phyloP scores from a whole-genome alignment of 257 asterid species.

The Fraxinus quadrangulata region DNA sequence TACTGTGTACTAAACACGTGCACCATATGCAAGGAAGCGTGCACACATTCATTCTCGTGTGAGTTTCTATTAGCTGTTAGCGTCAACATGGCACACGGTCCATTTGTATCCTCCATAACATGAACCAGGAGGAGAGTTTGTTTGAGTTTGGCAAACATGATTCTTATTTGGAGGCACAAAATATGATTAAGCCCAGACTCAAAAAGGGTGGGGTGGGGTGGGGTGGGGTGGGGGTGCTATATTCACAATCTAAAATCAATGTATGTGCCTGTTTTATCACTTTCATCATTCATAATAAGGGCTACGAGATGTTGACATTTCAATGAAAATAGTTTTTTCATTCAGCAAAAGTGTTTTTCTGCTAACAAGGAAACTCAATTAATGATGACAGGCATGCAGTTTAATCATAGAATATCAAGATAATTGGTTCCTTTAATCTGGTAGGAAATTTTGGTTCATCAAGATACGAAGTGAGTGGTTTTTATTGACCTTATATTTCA shows the following conservation, averaged over 20 bases:
- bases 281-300: conserved; percentile 38
- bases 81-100: background rate
- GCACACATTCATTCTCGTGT: background rate
- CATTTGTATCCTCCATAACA: background rate
- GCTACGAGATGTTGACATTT: conserved; percentile 44
- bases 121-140: background rate
- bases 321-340: conserved; percentile 18
- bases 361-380: conserved; percentile 28
- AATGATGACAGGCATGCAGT: background rate
- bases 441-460: background rate
- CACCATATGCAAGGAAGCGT: background rate
- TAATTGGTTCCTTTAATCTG: background rate
- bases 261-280: conserved; percentile 28
- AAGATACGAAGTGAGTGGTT: no score
- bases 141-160: conserved; percentile 24
- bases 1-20: background rate
- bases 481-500: no score
- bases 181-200: conserved; percentile 8
- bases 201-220: background rate
- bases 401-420: background rate
- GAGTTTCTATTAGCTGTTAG: background rate
- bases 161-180: conserved; percentile 24
- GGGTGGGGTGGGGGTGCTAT: background rate
- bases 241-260: conserved; percentile 30
- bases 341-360: conserved; percentile 25